Percentiles rank a stretch among this genome's conserved stretches.
Evolutionary conservation across 768 basidiomycete genomes (phyloP).

Genomic region (Rhizopogon sp.): DNA sequence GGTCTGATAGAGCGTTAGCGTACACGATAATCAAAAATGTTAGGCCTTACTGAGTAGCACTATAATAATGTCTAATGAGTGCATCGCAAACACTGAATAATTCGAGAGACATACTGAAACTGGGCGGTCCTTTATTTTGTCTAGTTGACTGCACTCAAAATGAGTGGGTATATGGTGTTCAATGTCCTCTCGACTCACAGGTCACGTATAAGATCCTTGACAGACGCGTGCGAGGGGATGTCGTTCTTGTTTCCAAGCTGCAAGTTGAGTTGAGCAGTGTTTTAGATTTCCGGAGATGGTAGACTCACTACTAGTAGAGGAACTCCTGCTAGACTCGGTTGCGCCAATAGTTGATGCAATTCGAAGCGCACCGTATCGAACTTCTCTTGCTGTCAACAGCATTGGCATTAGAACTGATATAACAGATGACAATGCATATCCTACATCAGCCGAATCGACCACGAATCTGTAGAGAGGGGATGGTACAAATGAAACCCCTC

Average conservation of each 20-base stretch:
- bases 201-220: constrained; percentile 78
- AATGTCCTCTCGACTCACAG: constrained; percentile 43
- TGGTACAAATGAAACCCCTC: background rate
- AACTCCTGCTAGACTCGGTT: constrained; percentile 61
- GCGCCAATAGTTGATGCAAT: constrained; percentile 71
- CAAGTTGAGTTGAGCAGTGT: background rate
- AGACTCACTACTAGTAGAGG: constrained; percentile 76
- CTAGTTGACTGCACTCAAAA: constrained; percentile 50
- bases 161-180: background rate
- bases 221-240: constrained; percentile 64
- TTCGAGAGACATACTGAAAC: constrained; percentile 65
- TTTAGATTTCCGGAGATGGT: background rate
- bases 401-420: constrained; percentile 1
- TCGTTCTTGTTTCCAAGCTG: constrained; percentile 95
- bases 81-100: background rate
- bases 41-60: constrained; percentile 73
- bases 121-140: constrained; percentile 73
- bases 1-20: constrained; percentile 47
- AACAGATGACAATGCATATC: constrained; percentile 20
- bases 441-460: constrained; percentile 86
- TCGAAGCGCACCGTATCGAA: constrained; percentile 83
- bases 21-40: background rate
- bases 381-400: constrained; percentile 55
- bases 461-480: constrained; percentile 59
- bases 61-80: constrained; percentile 19